Conservation (phyloP, 2,329 filamentous ascomycete genomes). For the Bipolaris victoriae region DNA sequence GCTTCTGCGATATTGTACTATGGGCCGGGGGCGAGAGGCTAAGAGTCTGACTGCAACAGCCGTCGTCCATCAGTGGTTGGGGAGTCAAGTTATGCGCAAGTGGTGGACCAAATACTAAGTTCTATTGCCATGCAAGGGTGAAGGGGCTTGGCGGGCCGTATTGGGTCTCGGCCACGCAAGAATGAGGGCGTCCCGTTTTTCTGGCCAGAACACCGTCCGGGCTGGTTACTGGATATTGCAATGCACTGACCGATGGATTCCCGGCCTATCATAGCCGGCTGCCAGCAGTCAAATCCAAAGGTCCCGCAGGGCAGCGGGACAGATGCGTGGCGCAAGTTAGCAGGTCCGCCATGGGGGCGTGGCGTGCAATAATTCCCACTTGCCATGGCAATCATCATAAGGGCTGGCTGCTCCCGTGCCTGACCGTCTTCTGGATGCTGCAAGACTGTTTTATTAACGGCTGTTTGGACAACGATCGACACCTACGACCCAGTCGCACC, state of each 20-base stretch:
- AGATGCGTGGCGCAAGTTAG: constrained; percentile 37
- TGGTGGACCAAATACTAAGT: constrained; percentile 6
- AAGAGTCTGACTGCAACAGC: neutral
- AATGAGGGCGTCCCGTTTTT: constrained; percentile 18
- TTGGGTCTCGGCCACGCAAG: constrained; percentile 17
- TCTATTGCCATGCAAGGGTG: constrained; percentile 9
- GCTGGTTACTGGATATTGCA: constrained; percentile 34
- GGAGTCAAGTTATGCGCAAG: neutral
- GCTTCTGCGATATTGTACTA: neutral
- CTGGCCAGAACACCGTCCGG: constrained; percentile 30
- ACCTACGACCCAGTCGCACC: constrained; percentile 20
- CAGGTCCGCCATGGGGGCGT: constrained; percentile 30
- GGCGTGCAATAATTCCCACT: constrained; percentile 35
- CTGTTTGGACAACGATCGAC: constrained; percentile 33
- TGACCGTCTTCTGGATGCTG: constrained; percentile 24
- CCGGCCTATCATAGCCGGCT: constrained; percentile 21
- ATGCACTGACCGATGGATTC: constrained; percentile 28
- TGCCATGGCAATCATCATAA: constrained; percentile 37
- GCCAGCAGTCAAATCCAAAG: constrained; percentile 28
- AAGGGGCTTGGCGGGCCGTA: constrained; percentile 9
- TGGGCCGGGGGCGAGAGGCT: neutral
- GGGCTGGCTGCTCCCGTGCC: constrained; percentile 31
- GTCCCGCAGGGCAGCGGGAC: constrained; percentile 23
- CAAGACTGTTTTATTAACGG: constrained; percentile 20
- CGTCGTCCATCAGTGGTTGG: no score